Percentiles rank a stretch among this genome's conserved stretches.
These are phyloP conservation scores for Coemansia sp. DNA, from an alignment of 192 early-diverging fungal genomes.

Conservation along the genomic window DNA sequence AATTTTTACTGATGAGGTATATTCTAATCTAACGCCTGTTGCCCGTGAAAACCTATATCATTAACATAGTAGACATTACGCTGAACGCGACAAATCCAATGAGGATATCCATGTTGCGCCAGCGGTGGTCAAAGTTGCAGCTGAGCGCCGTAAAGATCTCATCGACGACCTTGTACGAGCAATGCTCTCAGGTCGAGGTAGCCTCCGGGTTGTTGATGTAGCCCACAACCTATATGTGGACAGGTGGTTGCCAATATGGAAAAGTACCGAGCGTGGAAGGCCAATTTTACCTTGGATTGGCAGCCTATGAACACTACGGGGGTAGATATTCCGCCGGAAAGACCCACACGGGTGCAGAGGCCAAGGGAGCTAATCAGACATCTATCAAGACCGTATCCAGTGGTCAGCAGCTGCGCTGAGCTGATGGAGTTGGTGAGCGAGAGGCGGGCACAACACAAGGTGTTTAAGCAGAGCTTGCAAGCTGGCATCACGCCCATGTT, in stretches of 20 bases:
- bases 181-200: slow-evolving; percentile 54
- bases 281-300: background rate
- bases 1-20: background rate
- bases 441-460: background rate
- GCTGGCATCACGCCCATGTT: background rate
- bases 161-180: slow-evolving; percentile 48
- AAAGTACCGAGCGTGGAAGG: background rate
- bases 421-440: background rate
- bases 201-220: slow-evolving; percentile 49
- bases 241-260: background rate
- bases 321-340: background rate
- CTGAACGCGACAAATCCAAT: slow-evolving; percentile 59
- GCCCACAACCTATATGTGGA: slow-evolving; percentile 22
- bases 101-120: slow-evolving; percentile 65
- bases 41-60: slow-evolving; percentile 39
- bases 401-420: background rate
- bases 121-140: slow-evolving; percentile 60
- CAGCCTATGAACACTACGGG: background rate
- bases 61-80: slow-evolving; percentile 27
- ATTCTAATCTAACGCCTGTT: slow-evolving; percentile 41
- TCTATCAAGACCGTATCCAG: background rate
- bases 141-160: slow-evolving; percentile 39
- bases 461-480: background rate
- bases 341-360: background rate
- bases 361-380: background rate